Evolutionary conservation across 1,284 basidiomycete genomes (phyloP), one percentile per base, ranked within the genome.

Genomic region (Apiotrichum brassicae): DNA sequence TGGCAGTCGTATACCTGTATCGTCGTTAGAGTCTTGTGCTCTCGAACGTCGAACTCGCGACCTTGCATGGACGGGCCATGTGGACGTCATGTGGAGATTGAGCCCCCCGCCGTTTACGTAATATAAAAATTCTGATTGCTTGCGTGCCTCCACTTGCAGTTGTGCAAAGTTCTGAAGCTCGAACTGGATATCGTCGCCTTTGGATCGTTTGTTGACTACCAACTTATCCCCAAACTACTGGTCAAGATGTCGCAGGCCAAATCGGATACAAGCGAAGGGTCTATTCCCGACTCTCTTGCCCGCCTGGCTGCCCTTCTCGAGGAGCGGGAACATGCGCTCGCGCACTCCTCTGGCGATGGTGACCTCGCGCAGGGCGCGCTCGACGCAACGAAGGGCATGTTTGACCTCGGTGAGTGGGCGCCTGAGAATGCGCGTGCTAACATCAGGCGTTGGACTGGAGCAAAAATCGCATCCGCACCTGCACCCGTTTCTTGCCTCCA

Each of bases 311-410:
- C 25, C 6, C 51, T 56, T 16, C 54, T 56, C 23, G 35, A 39
- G 24, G 13, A 12, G 20, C 13, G 26, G 34, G 51, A 56, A 28
- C 70, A 70, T 49, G 34, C 56, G 9, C 56, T 73, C 25, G 69
- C 71, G n/a, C 49, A 51, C n/a, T 39, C 50, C 8, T 12, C 6
- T 4, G 83, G 84, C 26, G 82, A 78, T 66, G 65, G 74, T 33
- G 77, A 79, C 38, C 75, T 89, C 28, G 77, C 79, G 20, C 63
- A 72, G 41, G 77, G 80, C 48, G 84, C 87, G 18, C 73, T 91
- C 38, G 65, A 75, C 46, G 87, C 84, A 12, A 75, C 84, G 26
- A 87, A 89, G 75, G 82, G 80, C 63, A 73, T 89, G 22, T 93
- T 91, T 59, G 85, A 92, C 68, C 74, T 85, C 30, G 85, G 89